Conservation (phyloP, 768 basidiomycete species). For the Tricholoma sp. region DNA sequence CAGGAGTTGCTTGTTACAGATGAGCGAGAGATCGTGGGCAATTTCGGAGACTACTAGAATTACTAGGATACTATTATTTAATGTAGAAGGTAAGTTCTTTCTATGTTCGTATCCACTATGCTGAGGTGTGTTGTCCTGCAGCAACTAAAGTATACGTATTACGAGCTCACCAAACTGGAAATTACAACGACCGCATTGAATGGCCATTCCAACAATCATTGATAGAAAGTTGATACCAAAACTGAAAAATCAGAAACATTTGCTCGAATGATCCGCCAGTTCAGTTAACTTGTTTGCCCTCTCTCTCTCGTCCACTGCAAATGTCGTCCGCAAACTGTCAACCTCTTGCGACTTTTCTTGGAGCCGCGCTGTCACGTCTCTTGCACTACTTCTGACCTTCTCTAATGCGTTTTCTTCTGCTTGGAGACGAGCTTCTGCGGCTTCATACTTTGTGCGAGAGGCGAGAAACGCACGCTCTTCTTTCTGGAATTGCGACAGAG, state of each 20-base stretch:
- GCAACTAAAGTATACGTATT: background rate
- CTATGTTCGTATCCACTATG: background rate
- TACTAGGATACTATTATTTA: background rate
- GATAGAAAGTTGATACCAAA: background rate
- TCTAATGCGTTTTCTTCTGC: slow-evolving; percentile 46
- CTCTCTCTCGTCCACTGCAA: slow-evolving; percentile 70
- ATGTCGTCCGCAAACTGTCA: slow-evolving; percentile 57
- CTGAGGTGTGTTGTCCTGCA: background rate
- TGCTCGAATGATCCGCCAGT: slow-evolving; percentile 16
- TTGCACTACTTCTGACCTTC: slow-evolving; percentile 45
- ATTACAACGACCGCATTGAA: background rate
- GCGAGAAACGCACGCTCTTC: slow-evolving; percentile 55
- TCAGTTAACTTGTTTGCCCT: slow-evolving; percentile 45
- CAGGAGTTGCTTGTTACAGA: slow-evolving; percentile 45
- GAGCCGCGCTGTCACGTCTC: slow-evolving; percentile 54
- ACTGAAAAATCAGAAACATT: background rate
- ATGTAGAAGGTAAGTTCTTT: background rate
- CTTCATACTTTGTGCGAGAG: slow-evolving; percentile 56
- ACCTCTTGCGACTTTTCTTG: slow-evolving; percentile 72
- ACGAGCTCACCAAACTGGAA: background rate
- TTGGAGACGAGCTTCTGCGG: slow-evolving; percentile 41
- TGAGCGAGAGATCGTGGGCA: slow-evolving; percentile 41
- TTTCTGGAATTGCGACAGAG: slow-evolving; percentile 55
- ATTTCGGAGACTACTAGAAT: slow-evolving; percentile 20
- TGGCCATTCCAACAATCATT: background rate